Evolutionary conservation across 139 green algal genomes (phyloP), one percentile per base, ranked within the genome.

Genomic region (Chlorella sp.): DNA sequence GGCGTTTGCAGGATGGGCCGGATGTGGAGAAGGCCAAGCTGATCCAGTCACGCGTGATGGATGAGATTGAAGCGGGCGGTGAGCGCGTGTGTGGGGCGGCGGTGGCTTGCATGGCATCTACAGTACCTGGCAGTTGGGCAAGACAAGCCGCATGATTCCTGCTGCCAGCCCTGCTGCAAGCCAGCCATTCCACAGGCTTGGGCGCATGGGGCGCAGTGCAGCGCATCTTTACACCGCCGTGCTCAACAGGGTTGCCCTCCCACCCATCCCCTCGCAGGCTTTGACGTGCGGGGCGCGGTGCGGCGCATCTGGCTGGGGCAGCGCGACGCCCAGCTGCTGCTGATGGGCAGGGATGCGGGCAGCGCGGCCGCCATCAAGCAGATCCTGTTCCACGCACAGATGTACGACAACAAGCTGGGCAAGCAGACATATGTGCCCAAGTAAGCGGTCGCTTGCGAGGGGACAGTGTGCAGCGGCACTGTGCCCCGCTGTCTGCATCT

Each of bases 251-350:
- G 15, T 36, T 5, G 1, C 4, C 36, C 69, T 1, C 34, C 21
- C 18, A 13, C 18, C 28, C n/a, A 23, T 18, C 30, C 65, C 55
- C 51, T 17, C 36, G 69, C 82, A 82, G 82, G 82, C 2, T 86
- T 41, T 63, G 82, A 86, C 30, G n/a, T 86, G 17, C 82, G 82
- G 1, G 82, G 82, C 30, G 26, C 72, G 0, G 72, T 70, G 38
- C 72, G 47, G 15, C 71, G 60, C 18, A 62, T 86, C 23, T 86
- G 82, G 82, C 20, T 3, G 25, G 82, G 82, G 12, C 57, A 75
- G 72, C 71, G 82, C 16, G 5, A 65, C 20, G 18, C 44, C 20
- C 3, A 32, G 28, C 2, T 16, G 23, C 82, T 86, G 39, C 1
- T 23, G 17, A 13, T 28, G 47, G 72, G 72, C 57, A 82, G 76